Evolutionary conservation across 2,329 filamentous ascomycete species (phyloP).

Genomic region (Coniochaeta prunicola): DNA sequence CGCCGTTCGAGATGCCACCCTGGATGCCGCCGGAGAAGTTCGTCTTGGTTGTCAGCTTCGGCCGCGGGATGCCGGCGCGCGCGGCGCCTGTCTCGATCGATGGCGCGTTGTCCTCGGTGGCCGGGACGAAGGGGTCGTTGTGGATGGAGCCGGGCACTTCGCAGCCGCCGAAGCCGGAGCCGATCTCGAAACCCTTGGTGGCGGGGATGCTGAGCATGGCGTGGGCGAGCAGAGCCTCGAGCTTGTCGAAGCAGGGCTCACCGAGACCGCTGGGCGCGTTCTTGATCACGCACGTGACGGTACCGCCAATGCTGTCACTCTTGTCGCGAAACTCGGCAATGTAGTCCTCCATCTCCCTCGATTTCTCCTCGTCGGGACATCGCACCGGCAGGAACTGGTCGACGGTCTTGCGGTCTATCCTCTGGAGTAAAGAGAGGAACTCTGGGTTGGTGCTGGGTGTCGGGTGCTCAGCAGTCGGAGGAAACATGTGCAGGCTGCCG

Average conservation of each 20-base stretch:
- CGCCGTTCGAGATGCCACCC: constrained; percentile 90
- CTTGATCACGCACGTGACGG: constrained; percentile 87
- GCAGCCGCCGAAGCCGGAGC: constrained; percentile 83
- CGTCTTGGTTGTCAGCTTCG: constrained; percentile 74
- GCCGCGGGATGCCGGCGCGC: constrained; percentile 38
- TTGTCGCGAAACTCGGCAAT: constrained; percentile 73
- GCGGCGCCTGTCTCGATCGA: constrained; percentile 35
- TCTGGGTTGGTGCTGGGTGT: constrained; percentile 66
- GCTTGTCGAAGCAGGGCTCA: constrained; percentile 92
- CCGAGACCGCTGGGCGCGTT: constrained; percentile 81
- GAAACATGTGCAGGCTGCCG: constrained; percentile 71
- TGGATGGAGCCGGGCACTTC: constrained; percentile 82
- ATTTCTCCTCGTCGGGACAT: constrained; percentile 64
- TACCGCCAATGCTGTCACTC: constrained; percentile 87
- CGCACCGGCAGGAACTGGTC: constrained; percentile 81
- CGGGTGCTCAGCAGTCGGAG: constrained; percentile 60
- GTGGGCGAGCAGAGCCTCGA: constrained; percentile 85
- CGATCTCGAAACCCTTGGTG: constrained; percentile 92
- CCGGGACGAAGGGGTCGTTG: constrained; percentile 78
- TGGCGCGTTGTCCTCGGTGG: constrained; percentile 28
- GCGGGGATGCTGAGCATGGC: constrained; percentile 95
- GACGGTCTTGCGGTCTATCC: constrained; percentile 66
- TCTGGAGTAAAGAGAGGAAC: constrained; percentile 68
- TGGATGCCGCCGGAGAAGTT: constrained; percentile 96
- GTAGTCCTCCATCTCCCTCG: constrained; percentile 66